phyloP scores from a whole-genome alignment of 352 stramenopile genomes.

The Peronospora destructor region DNA sequence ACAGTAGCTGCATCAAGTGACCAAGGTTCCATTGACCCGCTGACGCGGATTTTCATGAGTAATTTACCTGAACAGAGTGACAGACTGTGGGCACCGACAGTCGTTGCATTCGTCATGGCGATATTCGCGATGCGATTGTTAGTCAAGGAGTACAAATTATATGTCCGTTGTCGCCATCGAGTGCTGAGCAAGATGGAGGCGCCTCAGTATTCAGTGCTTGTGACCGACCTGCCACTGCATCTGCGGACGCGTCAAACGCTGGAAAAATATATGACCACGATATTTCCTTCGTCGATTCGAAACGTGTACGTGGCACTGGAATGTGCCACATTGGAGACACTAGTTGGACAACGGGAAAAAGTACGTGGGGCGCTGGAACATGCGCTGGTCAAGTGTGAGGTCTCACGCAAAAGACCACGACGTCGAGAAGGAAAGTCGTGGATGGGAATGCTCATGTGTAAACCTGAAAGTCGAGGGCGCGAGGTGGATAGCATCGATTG shows the following conservation, averaged over 20 bases:
- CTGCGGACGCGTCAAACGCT: constrained; percentile 54
- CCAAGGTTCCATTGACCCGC: constrained; percentile 34
- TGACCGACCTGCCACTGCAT: constrained; percentile 59
- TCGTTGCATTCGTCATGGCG: constrained; percentile 47
- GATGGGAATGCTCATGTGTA: constrained; percentile 35
- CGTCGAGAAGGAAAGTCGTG: constrained; percentile 46
- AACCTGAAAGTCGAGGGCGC: constrained; percentile 26
- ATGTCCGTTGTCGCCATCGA: constrained; percentile 52
- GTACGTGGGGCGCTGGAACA: constrained; percentile 47
- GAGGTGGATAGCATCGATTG: constrained; percentile 57
- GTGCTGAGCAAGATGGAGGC: constrained; percentile 45
- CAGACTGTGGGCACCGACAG: constrained; percentile 56
- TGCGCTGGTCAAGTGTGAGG: constrained; percentile 41
- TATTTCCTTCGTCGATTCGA: constrained; percentile 58
- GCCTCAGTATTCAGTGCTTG: constrained; percentile 67
- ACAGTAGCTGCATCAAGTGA: constrained; percentile 12
- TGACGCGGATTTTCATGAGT: constrained; percentile 69
- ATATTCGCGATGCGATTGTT: constrained; percentile 54
- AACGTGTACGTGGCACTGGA: constrained; percentile 68
- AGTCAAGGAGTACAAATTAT: constrained; percentile 55
- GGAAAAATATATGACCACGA: constrained; percentile 59
- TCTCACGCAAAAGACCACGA: constrained; percentile 31
- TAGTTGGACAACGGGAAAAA: constrained; percentile 47
- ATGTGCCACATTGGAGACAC: constrained; percentile 45
- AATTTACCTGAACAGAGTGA: constrained; percentile 48